phyloP scores from a whole-genome alignment of 352 stramenopile genomes.

The Phytophthora rubi region DNA sequence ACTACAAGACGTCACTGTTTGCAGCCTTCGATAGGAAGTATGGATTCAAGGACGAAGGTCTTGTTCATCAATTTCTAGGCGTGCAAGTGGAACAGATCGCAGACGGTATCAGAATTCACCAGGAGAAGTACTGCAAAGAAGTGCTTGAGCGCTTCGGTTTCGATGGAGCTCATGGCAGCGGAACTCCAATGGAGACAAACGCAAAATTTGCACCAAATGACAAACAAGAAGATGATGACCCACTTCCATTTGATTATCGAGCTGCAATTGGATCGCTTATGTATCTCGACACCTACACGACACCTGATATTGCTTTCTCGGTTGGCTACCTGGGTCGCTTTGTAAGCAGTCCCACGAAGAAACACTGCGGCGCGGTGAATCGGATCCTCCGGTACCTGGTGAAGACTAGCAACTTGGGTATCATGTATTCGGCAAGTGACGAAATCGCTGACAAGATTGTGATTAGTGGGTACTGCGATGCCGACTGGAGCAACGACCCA shows the following conservation, averaged over 20 bases:
- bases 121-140: constrained; percentile 10
- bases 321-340: neutral
- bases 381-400: neutral
- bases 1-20: constrained; percentile 27
- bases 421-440: neutral
- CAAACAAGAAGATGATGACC: neutral
- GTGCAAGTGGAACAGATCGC: constrained; percentile 20
- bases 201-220: neutral
- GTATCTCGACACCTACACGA: neutral
- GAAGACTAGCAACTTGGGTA: neutral
- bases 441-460: constrained; percentile 19
- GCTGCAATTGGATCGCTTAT: neutral
- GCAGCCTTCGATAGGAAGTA: constrained; percentile 17
- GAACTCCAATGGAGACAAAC: neutral
- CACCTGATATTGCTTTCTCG: neutral
- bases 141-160: neutral
- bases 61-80: constrained; percentile 4
- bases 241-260: neutral
- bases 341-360: neutral
- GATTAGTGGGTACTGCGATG: constrained; percentile 24
- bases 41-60: constrained; percentile 25
- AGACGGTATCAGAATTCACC: constrained; percentile 4
- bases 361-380: neutral
- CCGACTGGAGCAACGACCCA: constrained; percentile 25
- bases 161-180: neutral